Conservation (phyloP, 2,329 filamentous ascomycete genomes). For the Fusarium verticillioides region DNA sequence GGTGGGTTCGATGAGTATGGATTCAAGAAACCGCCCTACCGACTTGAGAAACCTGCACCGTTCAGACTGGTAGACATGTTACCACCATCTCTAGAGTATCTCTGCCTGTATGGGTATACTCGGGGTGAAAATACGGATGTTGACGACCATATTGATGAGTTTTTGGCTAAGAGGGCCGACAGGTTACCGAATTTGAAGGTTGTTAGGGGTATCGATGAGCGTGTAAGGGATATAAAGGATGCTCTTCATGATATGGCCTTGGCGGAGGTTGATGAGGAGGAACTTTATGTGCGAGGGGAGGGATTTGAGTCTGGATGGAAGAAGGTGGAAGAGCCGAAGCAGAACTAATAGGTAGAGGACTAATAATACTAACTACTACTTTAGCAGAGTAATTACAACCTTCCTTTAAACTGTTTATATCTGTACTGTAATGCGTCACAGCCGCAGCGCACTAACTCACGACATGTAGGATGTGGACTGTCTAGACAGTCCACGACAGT, state of each 20-base stretch:
- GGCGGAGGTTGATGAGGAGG: neutral
- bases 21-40: neutral
- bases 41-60: neutral
- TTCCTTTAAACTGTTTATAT: fast-evolving
- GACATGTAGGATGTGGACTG: too few species aligned
- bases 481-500: too few species aligned
- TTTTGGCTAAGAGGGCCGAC: neutral
- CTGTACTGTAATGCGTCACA: too few species aligned
- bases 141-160: neutral
- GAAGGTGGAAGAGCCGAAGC: neutral
- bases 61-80: neutral
- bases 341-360: fast-evolving
- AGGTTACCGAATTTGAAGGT: neutral
- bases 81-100: neutral
- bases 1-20: neutral
- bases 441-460: too few species aligned
- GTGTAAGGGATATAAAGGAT: neutral
- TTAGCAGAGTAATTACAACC: too few species aligned
- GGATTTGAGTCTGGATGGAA: neutral
- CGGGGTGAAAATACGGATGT: neutral
- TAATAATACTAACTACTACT: fast-evolving
- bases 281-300: neutral
- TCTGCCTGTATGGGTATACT: neutral
- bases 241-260: neutral
- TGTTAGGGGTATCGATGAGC: neutral